Conservation (phyloP, 2,329 filamentous ascomycete species). For the Coleophoma crateriformis region DNA sequence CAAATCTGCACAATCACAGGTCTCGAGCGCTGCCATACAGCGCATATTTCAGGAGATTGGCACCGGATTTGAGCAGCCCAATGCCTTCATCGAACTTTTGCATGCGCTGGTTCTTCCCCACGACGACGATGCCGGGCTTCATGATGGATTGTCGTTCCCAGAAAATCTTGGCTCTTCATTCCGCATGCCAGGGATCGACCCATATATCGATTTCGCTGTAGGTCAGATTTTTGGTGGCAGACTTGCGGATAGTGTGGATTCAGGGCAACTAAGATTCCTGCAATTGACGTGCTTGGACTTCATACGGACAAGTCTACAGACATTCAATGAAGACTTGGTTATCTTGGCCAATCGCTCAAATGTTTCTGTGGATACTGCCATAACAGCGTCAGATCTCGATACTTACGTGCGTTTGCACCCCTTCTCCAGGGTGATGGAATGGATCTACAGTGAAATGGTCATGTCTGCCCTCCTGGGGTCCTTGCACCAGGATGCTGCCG, state of each 20-base stretch:
- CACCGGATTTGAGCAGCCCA: slow-evolving; percentile 76
- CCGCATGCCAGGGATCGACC: slow-evolving; percentile 80
- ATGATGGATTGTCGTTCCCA: slow-evolving; percentile 78
- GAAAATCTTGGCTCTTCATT: slow-evolving; percentile 75
- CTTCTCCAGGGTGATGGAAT: slow-evolving; percentile 93
- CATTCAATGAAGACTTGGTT: slow-evolving; percentile 92
- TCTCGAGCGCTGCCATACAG: slow-evolving; percentile 43
- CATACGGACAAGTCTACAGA: slow-evolving; percentile 69
- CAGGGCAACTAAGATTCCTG: slow-evolving; percentile 66
- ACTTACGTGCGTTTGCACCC: slow-evolving; percentile 85
- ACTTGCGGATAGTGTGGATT: slow-evolving; percentile 51
- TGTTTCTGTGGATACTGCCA: slow-evolving; percentile 68
- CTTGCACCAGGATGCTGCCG: slow-evolving; percentile 68
- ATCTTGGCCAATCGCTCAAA: slow-evolving; percentile 76
- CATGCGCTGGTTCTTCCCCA: slow-evolving; percentile 66
- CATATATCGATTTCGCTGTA: slow-evolving; percentile 87
- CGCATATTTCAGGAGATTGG: slow-evolving; percentile 70
- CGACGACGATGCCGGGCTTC: slow-evolving; percentile 52
- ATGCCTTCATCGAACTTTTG: slow-evolving; percentile 76
- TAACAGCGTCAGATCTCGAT: slow-evolving; percentile 68
- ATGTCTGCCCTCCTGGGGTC: slow-evolving; percentile 72
- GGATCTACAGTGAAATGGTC: slow-evolving; percentile 93
- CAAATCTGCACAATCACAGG: slow-evolving; percentile 25
- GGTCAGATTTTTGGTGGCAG: slow-evolving; percentile 68
- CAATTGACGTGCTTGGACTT: slow-evolving; percentile 81